Percentiles rank a stretch among this genome's conserved stretches.
These are phyloP conservation scores for Irpex lacteus DNA, from an alignment of 1,284 basidiomycete species.

Conservation along the genomic window DNA sequence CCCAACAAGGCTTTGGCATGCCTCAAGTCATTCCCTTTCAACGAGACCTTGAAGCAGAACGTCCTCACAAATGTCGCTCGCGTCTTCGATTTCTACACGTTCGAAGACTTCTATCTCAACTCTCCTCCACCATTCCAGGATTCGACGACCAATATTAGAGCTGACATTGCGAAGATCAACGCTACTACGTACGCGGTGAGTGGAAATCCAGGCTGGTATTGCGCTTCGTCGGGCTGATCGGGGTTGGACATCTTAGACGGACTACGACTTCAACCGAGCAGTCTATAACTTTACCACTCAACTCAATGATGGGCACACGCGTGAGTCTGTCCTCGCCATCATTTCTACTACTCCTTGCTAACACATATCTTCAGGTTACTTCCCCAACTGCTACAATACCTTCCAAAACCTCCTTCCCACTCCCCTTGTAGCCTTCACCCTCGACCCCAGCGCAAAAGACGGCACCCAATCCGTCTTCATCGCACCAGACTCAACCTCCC, in stretches of 20 bases:
- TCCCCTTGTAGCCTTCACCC: slow-evolving; percentile 51
- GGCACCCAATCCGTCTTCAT: slow-evolving; percentile 55
- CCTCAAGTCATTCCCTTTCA: slow-evolving; percentile 60
- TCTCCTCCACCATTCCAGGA: slow-evolving; percentile 62
- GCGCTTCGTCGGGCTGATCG: too few relatives aligned
- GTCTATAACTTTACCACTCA: slow-evolving; percentile 54
- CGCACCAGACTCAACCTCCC: slow-evolving; percentile 52
- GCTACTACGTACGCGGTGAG: slow-evolving; percentile 43
- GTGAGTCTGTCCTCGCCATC: slow-evolving; percentile 30
- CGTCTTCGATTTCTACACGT: slow-evolving; percentile 65
- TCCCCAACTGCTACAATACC: slow-evolving; percentile 53
- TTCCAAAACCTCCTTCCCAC: slow-evolving; percentile 61
- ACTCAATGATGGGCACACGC: slow-evolving; percentile 65
- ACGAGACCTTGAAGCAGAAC: slow-evolving; percentile 60
- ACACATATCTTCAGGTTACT: slow-evolving; percentile 41
- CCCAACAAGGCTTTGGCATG: slow-evolving; percentile 58
- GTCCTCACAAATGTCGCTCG: slow-evolving; percentile 49
- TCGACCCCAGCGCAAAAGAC: slow-evolving; percentile 46
- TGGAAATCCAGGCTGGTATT: neutral
- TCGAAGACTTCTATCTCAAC: slow-evolving; percentile 58
- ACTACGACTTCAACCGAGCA: slow-evolving; percentile 63
- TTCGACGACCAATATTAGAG: slow-evolving; percentile 54
- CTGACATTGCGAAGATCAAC: slow-evolving; percentile 45
- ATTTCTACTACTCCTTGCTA: neutral
- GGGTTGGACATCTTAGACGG: slow-evolving; percentile 22